Base-by-base conservation (phyloP, 108 stramenopile genomes). In the Fragilariopsis cylindrus region DNA sequence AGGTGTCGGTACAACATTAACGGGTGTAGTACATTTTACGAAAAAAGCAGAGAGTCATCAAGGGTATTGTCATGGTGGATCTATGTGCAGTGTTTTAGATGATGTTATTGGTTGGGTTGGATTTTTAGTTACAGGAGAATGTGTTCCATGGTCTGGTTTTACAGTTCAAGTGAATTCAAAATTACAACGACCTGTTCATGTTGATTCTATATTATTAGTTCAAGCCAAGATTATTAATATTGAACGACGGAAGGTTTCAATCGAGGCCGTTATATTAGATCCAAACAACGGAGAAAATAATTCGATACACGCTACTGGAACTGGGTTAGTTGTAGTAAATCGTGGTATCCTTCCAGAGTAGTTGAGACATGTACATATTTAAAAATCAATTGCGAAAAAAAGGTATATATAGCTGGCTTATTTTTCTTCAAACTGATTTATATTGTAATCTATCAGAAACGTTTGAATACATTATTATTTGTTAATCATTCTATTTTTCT, bases 81-180 rank as follows among this genome's bases (percentile, higher is more conserved):
- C 81, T 64, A 92, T 93, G 90, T 87, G 84, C 7, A 69, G 80
- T 48, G 45, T 88, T 9, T 85, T 96, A 87, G 95, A 96, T 70
- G 95, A 96, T 84, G 80, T 89, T 46, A 80, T 91, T 71, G 95
- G 95, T 39, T 91, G 90, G 90, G 74, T 81, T n/a, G 89, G 86
- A 1, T 96, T 96, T 79, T 69, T 83, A 60, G 84, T 69, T 1
- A 88, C 83, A n/a, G 92, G 90, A 19, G 45, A 53, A 50, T 91
- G 87, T 65, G 18, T 54, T 7, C 87, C 92, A 8, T 96, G 95
- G 95, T 82, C 87, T 62, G 95, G 95, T 19, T 90, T 76, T 58
- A 96, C 95, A 9, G 95, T 89, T 8, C 95, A 96, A 75, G 80
- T 96, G 43, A 96, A 96, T 72, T 85, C 85, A 9, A 58, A 48